Conservation (phyloP, 352 stramenopile genomes). For the Thraustochytrium sp. region DNA sequence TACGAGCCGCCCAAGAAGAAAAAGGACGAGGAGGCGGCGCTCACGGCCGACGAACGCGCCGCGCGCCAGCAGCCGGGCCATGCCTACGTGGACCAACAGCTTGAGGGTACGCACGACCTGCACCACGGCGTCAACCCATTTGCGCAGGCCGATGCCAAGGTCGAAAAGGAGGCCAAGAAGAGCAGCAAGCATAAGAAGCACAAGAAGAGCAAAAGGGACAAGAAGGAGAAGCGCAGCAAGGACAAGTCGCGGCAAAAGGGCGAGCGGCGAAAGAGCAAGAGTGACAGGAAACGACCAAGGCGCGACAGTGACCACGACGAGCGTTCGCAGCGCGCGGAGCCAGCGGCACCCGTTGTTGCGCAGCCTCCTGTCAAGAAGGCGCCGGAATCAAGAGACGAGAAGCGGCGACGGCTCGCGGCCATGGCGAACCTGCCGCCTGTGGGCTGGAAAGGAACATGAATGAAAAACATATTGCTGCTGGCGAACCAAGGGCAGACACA, state of each 20-base stretch:
- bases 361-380: no score
- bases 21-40: conserved; percentile 67
- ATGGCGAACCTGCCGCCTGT: neutral
- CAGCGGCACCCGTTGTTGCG: no score
- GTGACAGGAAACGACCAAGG: neutral
- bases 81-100: conserved; percentile 76
- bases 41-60: conserved; percentile 51
- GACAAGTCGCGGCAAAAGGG: neutral
- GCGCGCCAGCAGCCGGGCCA: conserved; percentile 59
- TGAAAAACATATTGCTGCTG: neutral
- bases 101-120: conserved; percentile 65
- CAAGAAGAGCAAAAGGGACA: neutral
- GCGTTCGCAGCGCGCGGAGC: no score
- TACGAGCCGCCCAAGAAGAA: conserved; percentile 89
- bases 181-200: neutral
- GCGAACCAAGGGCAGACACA: neutral
- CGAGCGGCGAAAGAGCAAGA: neutral
- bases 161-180: neutral
- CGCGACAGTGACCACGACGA: neutral
- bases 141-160: neutral
- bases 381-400: neutral
- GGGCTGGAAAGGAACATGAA: neutral
- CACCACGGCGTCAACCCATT: conserved; percentile 73
- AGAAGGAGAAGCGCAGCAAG: neutral
- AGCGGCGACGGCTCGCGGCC: neutral